These are phyloP conservation scores for Phaeosphaeria sp. DNA, from an alignment of 2,329 filamentous ascomycete genomes.

Conservation along the genomic window DNA sequence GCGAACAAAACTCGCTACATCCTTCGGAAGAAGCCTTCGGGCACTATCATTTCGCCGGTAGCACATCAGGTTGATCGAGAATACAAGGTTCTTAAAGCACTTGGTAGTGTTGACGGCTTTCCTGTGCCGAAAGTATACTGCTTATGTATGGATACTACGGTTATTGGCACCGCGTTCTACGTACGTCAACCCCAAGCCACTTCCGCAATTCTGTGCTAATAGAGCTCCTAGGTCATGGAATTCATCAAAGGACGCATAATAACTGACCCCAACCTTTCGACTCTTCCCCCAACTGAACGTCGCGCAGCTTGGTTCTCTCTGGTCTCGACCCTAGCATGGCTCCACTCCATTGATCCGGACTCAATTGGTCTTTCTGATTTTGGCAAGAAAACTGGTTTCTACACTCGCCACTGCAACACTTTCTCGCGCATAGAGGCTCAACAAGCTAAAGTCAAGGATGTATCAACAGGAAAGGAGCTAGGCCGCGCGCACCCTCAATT, in stretches of 20 bases:
- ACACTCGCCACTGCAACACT: constrained; percentile 82
- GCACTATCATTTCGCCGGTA: constrained; percentile 86
- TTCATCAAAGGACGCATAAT: constrained; percentile 93
- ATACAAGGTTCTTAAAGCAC: constrained; percentile 84
- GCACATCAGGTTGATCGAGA: constrained; percentile 96
- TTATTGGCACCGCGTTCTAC: constrained; percentile 92
- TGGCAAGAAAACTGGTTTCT: constrained; percentile 78
- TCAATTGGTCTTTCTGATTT: constrained; percentile 73
- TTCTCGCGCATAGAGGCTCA: constrained; percentile 78
- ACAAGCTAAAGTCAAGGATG: constrained; percentile 76
- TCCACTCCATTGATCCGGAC: constrained; percentile 76
- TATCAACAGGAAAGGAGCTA: constrained; percentile 69
- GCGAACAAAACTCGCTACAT: constrained; percentile 72
- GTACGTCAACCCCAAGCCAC: constrained; percentile 25
- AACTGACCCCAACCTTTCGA: constrained; percentile 82
- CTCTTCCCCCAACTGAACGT: constrained; percentile 68
- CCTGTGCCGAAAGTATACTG: constrained; percentile 83
- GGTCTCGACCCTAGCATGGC: constrained; percentile 77
- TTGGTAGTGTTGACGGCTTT: constrained; percentile 74
- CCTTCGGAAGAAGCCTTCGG: constrained; percentile 93
- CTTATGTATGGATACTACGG: constrained; percentile 78
- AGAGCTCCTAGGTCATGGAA: constrained; percentile 72
- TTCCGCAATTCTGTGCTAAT: too few relatives aligned
- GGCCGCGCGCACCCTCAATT: constrained; percentile 80
- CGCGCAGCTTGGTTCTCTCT: constrained; percentile 55